Evolutionary conservation across 1,284 basidiomycete genomes (phyloP).

Genomic region (Cerrena zonata): DNA sequence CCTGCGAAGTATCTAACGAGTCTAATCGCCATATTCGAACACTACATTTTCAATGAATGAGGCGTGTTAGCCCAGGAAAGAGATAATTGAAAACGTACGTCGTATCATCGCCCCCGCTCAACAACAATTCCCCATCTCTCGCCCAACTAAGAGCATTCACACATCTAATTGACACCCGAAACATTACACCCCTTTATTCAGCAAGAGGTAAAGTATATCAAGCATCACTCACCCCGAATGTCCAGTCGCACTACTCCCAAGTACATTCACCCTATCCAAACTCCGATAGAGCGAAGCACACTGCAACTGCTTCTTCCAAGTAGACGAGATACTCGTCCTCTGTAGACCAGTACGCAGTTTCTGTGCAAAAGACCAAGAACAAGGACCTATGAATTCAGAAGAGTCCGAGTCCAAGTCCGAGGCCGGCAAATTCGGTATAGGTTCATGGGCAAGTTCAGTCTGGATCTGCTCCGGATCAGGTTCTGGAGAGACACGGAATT

Average conservation of each 20-base stretch:
- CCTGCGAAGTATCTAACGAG: conserved; percentile 28
- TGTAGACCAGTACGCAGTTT: not conserved
- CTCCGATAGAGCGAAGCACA: conserved; percentile 7
- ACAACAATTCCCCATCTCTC: conserved; percentile 62
- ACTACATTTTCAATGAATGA: conserved; percentile 23
- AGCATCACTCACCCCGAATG: conserved; percentile 56
- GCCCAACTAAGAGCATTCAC: conserved; percentile 86
- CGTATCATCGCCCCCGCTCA: conserved; percentile 80
- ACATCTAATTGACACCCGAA: conserved; percentile 41
- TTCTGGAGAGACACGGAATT: too few species aligned
- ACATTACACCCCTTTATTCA: not conserved
- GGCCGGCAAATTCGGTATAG: too few species aligned
- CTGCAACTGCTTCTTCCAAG: conserved; percentile 9
- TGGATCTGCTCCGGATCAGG: too few species aligned
- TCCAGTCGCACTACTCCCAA: conserved; percentile 49
- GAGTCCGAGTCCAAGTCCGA: not conserved
- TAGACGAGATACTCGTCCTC: not conserved
- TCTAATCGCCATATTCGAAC: conserved; percentile 68
- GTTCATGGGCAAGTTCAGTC: too few species aligned
- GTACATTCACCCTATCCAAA: conserved; percentile 55
- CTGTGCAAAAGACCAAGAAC: not conserved
- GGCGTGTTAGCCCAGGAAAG: too few species aligned
- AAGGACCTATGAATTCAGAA: not conserved
- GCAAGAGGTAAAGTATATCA: not conserved
- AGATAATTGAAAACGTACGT: conserved; percentile 45